phyloP scores from a whole-genome alignment of 768 basidiomycete genomes.

The Collybia sordida region DNA sequence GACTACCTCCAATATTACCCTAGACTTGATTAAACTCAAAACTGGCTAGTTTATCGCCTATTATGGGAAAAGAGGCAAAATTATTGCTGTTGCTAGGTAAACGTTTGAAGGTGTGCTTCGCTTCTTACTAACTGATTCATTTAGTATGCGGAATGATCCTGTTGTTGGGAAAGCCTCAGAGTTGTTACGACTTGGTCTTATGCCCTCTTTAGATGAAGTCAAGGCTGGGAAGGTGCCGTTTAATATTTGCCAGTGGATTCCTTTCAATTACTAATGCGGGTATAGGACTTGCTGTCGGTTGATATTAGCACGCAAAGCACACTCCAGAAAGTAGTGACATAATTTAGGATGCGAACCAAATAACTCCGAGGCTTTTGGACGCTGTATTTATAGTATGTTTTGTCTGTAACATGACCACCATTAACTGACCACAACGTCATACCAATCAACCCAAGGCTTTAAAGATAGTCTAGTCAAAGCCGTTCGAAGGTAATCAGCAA shows the following conservation, averaged over 20 bases:
- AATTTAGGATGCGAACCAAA: neutral
- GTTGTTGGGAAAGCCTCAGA: constrained; percentile 78
- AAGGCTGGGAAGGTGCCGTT: constrained; percentile 63
- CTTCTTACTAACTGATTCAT: constrained; percentile 1
- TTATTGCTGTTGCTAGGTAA: constrained; percentile 69
- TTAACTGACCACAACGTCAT: too few relatives aligned
- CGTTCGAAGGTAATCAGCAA: too few relatives aligned
- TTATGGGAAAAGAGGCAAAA: constrained; percentile 62
- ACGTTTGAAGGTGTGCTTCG: constrained; percentile 4
- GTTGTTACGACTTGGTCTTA: constrained; percentile 71
- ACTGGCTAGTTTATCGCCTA: constrained; percentile 70
- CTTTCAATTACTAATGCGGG: neutral
- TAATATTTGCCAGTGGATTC: too few relatives aligned
- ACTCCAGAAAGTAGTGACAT: constrained; percentile 20
- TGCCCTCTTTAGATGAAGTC: constrained; percentile 78
- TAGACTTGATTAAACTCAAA: constrained; percentile 1
- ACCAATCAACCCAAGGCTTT: too few relatives aligned
- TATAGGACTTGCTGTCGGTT: constrained; percentile 38
- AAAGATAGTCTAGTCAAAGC: too few relatives aligned
- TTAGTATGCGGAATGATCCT: constrained; percentile 80
- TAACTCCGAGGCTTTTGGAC: neutral
- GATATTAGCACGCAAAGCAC: constrained; percentile 35
- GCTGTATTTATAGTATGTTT: too few relatives aligned
- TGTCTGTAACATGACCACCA: too few relatives aligned
- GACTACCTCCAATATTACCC: neutral